A percentile compares a stretch with the other conserved stretches of the same genome.
These are phyloP conservation scores for Cucurbita argyrosperma DNA, from an alignment of 306 rosid species.

Conservation along the genomic window DNA sequence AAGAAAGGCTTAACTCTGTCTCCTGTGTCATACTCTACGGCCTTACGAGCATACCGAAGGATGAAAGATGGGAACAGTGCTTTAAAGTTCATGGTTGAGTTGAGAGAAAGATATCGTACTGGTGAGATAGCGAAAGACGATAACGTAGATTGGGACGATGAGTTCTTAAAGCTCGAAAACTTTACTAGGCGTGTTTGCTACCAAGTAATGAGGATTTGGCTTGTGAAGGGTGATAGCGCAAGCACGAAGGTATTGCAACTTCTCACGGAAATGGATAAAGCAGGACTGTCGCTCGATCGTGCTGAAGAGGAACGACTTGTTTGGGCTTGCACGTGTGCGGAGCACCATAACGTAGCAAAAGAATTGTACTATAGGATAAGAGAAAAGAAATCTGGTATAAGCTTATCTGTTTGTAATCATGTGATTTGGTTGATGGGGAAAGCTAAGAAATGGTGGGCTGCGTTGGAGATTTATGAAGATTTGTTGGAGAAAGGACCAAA, in stretches of 20 bases:
- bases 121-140: constrained; percentile 48
- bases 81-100: constrained; percentile 42
- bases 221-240: constrained; percentile 33
- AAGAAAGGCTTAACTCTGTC: constrained; percentile 51
- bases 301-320: constrained; percentile 55
- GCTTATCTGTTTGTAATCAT: constrained; percentile 82
- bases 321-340: constrained; percentile 94
- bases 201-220: constrained; percentile 90
- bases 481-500: constrained; percentile 83
- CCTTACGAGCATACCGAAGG: constrained; percentile 55
- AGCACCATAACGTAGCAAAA: constrained; percentile 56
- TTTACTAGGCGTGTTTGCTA: constrained; percentile 67
- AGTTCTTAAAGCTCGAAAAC: constrained; percentile 50
- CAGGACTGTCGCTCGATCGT: constrained; percentile 39
- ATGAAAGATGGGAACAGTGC: constrained; percentile 81
- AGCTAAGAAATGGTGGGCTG: constrained; percentile 97
- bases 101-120: constrained; percentile 42
- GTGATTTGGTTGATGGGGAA: constrained; percentile 89
- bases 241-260: constrained; percentile 50
- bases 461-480: constrained; percentile 82
- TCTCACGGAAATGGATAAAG: constrained; percentile 52
- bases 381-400: constrained; percentile 40
- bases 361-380: constrained; percentile 67
- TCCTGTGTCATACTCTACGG: constrained; percentile 64
- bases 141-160: constrained; percentile 58